phyloP scores from a whole-genome alignment of 176 grass and related monocot species.

The Saccharum spontaneum region DNA sequence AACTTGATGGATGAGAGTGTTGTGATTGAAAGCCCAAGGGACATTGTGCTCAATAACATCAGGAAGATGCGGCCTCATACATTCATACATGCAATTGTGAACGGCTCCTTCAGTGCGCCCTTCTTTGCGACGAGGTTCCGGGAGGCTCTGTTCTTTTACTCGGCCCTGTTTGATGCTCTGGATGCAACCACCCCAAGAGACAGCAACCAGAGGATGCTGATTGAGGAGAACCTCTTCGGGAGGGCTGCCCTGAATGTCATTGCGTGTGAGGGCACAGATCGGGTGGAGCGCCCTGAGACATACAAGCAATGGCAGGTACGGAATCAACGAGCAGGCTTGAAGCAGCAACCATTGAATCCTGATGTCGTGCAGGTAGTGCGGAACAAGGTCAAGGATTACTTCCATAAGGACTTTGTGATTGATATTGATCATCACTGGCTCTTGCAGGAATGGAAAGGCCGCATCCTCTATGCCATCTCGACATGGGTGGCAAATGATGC shows the following conservation, averaged over 20 bases:
- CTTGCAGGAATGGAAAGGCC: slow-evolving; percentile 87
- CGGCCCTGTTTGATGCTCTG: slow-evolving; percentile 71
- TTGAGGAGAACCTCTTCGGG: slow-evolving; percentile 71
- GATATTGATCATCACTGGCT: slow-evolving; percentile 76
- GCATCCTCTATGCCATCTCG: slow-evolving; percentile 63
- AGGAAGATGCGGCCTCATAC: slow-evolving; percentile 54
- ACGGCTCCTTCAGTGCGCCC: slow-evolving; percentile 75
- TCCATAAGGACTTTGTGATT: slow-evolving; percentile 85
- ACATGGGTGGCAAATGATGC: slow-evolving; percentile 59
- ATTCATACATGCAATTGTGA: slow-evolving; percentile 67
- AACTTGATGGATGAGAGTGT: slow-evolving; percentile 84
- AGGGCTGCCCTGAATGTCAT: slow-evolving; percentile 72
- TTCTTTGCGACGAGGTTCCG: slow-evolving; percentile 84
- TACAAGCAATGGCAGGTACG: slow-evolving; percentile 93
- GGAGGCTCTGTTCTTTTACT: slow-evolving; percentile 76
- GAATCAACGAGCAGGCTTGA: slow-evolving; percentile 71
- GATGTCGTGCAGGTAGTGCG: slow-evolving; percentile 37
- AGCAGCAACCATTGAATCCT: slow-evolving; percentile 61
- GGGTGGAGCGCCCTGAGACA: slow-evolving; percentile 78
- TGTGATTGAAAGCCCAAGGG: slow-evolving; percentile 72
- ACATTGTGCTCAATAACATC: slow-evolving; percentile 60
- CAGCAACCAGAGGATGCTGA: slow-evolving; percentile 63
- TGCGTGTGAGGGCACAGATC: slow-evolving; percentile 67
- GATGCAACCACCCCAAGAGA: slow-evolving; percentile 74
- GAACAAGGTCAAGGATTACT: slow-evolving; percentile 51